phyloP scores from a whole-genome alignment of 2,329 filamentous ascomycete genomes.

The Aspergillus quadrilineatus region DNA sequence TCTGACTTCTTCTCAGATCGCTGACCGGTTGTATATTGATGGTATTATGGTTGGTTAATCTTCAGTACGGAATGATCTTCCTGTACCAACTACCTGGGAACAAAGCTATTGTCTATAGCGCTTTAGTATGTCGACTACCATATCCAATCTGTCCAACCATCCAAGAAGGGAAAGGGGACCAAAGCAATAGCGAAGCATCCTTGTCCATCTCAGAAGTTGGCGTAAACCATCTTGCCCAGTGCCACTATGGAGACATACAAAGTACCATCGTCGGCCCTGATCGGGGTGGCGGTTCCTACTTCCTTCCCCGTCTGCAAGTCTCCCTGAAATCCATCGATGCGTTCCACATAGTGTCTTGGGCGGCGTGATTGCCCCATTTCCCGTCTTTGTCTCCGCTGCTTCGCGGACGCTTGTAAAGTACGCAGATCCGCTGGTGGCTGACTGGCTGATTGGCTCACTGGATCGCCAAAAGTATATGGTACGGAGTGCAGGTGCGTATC shows the following conservation, averaged over 20 bases:
- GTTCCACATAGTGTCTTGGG: neutral
- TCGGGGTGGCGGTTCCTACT: neutral
- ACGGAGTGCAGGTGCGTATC: neutral
- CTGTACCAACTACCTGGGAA: neutral
- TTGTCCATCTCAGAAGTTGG: neutral
- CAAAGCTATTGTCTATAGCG: neutral
- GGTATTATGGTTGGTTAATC: neutral
- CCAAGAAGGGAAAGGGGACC: neutral
- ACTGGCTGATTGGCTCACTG: conserved; percentile 7
- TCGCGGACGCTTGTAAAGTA: neutral
- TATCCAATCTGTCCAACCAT: neutral
- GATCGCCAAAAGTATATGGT: conserved; percentile 10
- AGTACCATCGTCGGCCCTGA: neutral
- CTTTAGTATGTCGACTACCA: neutral
- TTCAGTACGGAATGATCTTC: neutral
- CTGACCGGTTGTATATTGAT: neutral
- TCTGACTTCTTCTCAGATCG: neutral
- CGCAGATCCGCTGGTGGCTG: conserved; percentile 2
- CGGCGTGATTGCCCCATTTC: neutral
- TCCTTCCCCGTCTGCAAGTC: neutral
- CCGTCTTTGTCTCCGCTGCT: neutral
- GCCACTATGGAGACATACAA: neutral
- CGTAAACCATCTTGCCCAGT: neutral
- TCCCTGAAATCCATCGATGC: neutral
- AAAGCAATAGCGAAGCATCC: neutral